Percentiles rank a stretch among this genome's conserved stretches.
Evolutionary conservation across 1,139 yeast species (phyloP).

Genomic region (Diutina siamensis): DNA sequence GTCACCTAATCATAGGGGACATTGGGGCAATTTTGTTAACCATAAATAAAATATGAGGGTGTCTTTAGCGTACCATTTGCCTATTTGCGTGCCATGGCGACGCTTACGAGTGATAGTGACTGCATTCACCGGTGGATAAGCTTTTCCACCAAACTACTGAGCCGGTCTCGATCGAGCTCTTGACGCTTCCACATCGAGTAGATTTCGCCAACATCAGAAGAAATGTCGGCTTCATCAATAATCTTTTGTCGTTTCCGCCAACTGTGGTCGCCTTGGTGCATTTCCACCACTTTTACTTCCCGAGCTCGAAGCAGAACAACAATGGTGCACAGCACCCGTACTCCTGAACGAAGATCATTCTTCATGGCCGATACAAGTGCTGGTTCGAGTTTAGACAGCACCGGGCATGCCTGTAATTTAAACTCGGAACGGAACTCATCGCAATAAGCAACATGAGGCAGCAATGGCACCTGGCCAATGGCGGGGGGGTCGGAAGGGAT

Average conservation of each 20-base stretch:
- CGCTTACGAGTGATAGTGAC: neutral
- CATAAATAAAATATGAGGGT: no score
- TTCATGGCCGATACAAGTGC: conserved; percentile 44
- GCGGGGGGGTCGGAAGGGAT: neutral
- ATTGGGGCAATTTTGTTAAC: no score
- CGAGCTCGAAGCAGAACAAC: conserved; percentile 43
- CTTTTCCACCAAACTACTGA: neutral
- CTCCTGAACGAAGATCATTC: conserved; percentile 26
- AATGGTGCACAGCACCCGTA: conserved; percentile 19
- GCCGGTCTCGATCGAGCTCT: neutral
- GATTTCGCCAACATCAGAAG: neutral
- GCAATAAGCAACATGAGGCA: neutral
- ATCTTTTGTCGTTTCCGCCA: neutral
- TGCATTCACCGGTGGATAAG: neutral
- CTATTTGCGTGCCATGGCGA: no score
- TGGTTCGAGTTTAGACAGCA: conserved; percentile 39
- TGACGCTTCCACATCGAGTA: conserved; percentile 3
- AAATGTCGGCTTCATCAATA: neutral
- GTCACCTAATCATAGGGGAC: no score
- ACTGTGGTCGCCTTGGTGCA: conserved; percentile 12
- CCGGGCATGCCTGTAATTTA: conserved; percentile 12
- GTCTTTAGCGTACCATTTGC: no score
- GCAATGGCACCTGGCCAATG: neutral
- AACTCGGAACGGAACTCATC: conserved; percentile 8
- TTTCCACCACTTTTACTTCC: conserved; percentile 42